Evolutionary conservation across 305 asterid genomes (phyloP).

Genomic region (Fraxinus greggii): DNA sequence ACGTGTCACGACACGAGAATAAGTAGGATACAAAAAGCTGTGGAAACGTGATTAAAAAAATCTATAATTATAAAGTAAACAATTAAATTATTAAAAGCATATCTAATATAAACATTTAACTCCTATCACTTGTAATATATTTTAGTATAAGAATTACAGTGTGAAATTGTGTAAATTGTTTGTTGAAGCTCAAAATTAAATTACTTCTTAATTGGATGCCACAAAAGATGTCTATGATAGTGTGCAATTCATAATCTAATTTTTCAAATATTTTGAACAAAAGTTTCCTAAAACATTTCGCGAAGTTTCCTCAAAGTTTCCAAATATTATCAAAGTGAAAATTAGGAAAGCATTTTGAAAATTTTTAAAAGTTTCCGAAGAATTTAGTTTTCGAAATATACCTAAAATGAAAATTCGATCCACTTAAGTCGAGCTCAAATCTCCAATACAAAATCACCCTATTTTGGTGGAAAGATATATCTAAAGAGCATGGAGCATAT

Average conservation of each 20-base stretch:
- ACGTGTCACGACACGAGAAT: background rate
- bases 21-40: no score
- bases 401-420: background rate
- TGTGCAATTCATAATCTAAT: background rate
- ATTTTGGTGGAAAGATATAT: background rate
- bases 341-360: background rate
- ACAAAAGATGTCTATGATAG: no score
- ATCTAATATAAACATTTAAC: no score
- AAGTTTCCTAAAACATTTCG: background rate
- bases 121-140: no score
- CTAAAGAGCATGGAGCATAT: background rate
- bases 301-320: background rate
- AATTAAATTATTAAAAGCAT: no score
- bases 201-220: background rate
- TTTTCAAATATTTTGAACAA: background rate
- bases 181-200: background rate
- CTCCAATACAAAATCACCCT: background rate
- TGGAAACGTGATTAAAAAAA: no score
- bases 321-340: no score
- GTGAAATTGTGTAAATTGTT: no score
- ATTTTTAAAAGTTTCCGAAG: no score
- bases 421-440: background rate
- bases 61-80: no score
- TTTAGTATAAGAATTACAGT: background rate
- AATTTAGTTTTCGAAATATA: background rate